Conservation (phyloP, 2,329 filamentous ascomycete genomes). For the Fusarium sp. region DNA sequence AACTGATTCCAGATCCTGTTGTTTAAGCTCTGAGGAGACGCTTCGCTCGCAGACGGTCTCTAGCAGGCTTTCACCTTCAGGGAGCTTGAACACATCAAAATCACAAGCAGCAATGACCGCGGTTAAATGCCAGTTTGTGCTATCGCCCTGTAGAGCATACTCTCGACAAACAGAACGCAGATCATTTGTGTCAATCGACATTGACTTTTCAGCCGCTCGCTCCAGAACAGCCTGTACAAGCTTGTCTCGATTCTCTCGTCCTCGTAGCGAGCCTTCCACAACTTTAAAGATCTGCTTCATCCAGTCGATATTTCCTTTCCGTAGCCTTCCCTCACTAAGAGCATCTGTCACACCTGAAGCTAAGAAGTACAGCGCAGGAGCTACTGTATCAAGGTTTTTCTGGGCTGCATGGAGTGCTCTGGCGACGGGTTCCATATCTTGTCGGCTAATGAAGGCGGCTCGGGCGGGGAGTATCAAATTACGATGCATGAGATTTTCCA, state of each 20-base stretch:
- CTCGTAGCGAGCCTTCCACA: slow-evolving; percentile 43
- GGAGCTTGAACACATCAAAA: slow-evolving; percentile 57
- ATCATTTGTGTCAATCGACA: slow-evolving; percentile 51
- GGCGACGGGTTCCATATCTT: slow-evolving; percentile 53
- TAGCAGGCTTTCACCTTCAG: slow-evolving; percentile 52
- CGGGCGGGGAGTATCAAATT: slow-evolving; percentile 63
- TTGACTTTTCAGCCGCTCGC: slow-evolving; percentile 43
- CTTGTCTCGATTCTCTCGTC: slow-evolving; percentile 36
- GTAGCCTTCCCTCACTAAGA: slow-evolving; percentile 40
- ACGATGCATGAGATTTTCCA: slow-evolving; percentile 60
- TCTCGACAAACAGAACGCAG: slow-evolving; percentile 54
- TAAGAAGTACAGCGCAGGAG: slow-evolving; percentile 57
- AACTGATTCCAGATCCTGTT: slow-evolving; percentile 36
- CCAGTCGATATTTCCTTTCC: slow-evolving; percentile 51
- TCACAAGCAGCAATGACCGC: slow-evolving; percentile 56
- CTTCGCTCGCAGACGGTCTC: slow-evolving; percentile 52
- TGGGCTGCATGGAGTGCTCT: slow-evolving; percentile 53
- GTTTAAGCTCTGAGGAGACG: slow-evolving; percentile 26
- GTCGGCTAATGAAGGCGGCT: slow-evolving; percentile 55
- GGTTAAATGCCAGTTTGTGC: slow-evolving; percentile 55
- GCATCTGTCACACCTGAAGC: slow-evolving; percentile 44
- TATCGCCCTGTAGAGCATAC: slow-evolving; percentile 50
- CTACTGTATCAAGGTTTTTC: slow-evolving; percentile 48
- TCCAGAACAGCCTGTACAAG: slow-evolving; percentile 47
- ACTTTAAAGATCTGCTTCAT: slow-evolving; percentile 49